These are phyloP conservation scores for Aspergillus brunneoviolaceus DNA, from an alignment of 2,329 filamentous ascomycete species.

Conservation along the genomic window DNA sequence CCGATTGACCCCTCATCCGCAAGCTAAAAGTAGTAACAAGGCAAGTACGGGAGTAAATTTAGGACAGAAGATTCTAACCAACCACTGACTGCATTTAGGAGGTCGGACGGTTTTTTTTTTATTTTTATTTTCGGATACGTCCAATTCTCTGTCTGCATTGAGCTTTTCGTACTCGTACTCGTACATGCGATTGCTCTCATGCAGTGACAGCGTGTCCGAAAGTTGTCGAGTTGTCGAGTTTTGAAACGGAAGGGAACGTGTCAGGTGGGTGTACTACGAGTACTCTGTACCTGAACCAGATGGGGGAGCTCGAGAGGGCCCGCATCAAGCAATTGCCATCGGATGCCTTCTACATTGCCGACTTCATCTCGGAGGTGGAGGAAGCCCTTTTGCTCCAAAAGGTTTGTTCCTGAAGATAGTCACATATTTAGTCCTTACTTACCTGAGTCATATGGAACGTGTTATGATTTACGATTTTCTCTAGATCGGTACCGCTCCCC, in stretches of 20 bases:
- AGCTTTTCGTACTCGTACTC: not conserved
- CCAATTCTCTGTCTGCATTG: too few species aligned
- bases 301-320: conserved; percentile 28
- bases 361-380: conserved; percentile 78
- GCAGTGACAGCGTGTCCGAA: not conserved
- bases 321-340: conserved; percentile 34
- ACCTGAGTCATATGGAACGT: too few species aligned
- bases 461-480: not conserved
- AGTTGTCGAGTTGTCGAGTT: not conserved
- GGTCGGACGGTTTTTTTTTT: too few species aligned
- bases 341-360: conserved; percentile 75
- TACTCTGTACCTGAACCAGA: conserved; percentile 5
- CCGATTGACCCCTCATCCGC: too few species aligned
- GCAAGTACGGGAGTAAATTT: too few species aligned
- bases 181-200: not conserved
- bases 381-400: conserved; percentile 70
- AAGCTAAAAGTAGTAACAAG: too few species aligned
- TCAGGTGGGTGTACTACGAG: not conserved
- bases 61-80: too few species aligned
- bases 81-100: too few species aligned
- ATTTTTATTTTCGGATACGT: too few species aligned
- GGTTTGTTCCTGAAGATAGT: conserved; percentile 44
- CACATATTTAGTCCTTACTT: too few species aligned
- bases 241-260: not conserved
- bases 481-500: conserved; percentile 58